Conservation (phyloP, 176 grass and related monocot species). For the Rhynchospora tenuis region DNA sequence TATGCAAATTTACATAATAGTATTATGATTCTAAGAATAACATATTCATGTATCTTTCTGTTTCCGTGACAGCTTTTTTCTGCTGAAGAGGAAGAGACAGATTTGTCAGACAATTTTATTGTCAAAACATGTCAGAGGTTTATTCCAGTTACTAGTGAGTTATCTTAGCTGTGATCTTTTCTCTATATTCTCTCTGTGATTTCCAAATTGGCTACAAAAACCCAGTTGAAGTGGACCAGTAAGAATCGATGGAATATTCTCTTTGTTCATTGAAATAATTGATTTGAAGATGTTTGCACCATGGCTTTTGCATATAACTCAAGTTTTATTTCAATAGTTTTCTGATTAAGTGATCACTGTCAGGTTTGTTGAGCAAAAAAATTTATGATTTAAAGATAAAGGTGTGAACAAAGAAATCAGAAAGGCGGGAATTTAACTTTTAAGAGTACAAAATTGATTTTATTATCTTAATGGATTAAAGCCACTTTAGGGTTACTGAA, state of each 20-base stretch:
- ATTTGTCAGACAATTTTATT: constrained; percentile 95
- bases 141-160: constrained; percentile 84
- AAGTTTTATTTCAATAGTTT: not conserved
- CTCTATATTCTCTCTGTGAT: not conserved
- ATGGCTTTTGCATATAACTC: not conserved
- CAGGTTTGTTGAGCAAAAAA: not conserved
- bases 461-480: not conserved
- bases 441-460: not conserved
- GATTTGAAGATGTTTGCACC: not conserved
- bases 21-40: constrained; percentile 7
- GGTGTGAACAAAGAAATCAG: not conserved
- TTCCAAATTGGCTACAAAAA: not conserved
- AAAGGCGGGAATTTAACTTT: not conserved
- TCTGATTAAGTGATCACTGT: not conserved
- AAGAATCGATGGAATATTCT: not conserved
- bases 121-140: constrained; percentile 93
- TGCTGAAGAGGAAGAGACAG: constrained; percentile 71
- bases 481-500: not conserved
- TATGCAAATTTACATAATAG: not conserved
- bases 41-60: constrained; percentile 15
- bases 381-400: not conserved
- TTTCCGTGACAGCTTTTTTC: constrained; percentile 68
- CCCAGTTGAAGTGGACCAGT: not conserved
- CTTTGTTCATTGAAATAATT: not conserved
- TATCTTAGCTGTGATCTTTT: not conserved